These are phyloP conservation scores for Lyophyllum shimeji DNA, from an alignment of 768 basidiomycete species.

Conservation along the genomic window DNA sequence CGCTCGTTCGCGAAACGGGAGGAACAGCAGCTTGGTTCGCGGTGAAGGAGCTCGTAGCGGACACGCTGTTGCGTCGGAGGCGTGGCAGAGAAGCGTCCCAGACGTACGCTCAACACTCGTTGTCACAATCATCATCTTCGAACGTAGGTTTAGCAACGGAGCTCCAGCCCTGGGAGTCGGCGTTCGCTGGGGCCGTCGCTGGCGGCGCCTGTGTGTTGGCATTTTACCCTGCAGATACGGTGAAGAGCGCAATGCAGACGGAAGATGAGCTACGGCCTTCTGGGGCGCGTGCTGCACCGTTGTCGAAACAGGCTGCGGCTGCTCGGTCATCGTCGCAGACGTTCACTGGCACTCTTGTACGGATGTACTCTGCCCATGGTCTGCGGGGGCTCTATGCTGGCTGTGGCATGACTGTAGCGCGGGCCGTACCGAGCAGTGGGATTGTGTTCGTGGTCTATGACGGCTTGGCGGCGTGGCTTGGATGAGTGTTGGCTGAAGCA, in stretches of 20 bases:
- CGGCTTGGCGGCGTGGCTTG: slow-evolving; percentile 52
- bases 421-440: slow-evolving; percentile 87
- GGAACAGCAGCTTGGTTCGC: slow-evolving; percentile 87
- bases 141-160: slow-evolving; percentile 21
- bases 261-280: slow-evolving; percentile 71
- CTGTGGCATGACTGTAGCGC: slow-evolving; percentile 84
- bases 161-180: slow-evolving; percentile 72
- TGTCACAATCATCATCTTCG: background rate
- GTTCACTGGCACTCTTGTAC: slow-evolving; percentile 58
- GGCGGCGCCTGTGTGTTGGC: slow-evolving; percentile 79
- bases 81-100: slow-evolving; percentile 12
- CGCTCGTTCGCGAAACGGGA: slow-evolving; percentile 84
- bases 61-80: slow-evolving; percentile 45
- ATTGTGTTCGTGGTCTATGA: slow-evolving; percentile 94
- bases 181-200: slow-evolving; percentile 74
- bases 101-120: slow-evolving; percentile 4
- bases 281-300: background rate
- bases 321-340: slow-evolving; percentile 18
- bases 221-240: slow-evolving; percentile 87
- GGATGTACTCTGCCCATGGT: slow-evolving; percentile 76
- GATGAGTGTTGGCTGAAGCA: slow-evolving; percentile 17
- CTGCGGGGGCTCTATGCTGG: slow-evolving; percentile 88
- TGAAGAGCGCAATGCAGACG: slow-evolving; percentile 91
- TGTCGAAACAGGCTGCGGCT: background rate
- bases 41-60: slow-evolving; percentile 76